phyloP scores from a whole-genome alignment of 805 yeast genomes.

The Debaryomyces maramus region DNA sequence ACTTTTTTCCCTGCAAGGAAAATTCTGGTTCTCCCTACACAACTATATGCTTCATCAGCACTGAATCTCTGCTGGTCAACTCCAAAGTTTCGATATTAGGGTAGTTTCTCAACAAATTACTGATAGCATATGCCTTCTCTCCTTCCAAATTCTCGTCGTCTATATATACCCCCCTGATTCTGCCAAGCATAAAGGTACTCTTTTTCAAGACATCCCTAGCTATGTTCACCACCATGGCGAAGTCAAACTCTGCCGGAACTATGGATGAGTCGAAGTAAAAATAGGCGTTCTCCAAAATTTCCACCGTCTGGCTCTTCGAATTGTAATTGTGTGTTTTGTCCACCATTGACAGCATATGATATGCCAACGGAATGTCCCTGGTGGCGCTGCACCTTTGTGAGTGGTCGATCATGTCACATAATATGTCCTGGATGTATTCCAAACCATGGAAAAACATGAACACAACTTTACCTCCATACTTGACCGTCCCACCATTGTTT shows the following conservation, averaged over 20 bases:
- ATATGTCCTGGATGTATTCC: constrained; percentile 29
- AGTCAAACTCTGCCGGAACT: constrained; percentile 18
- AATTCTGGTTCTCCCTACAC: background rate
- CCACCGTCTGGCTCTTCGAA: constrained; percentile 2
- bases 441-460: constrained; percentile 41
- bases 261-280: constrained; percentile 34
- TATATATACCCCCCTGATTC: constrained; percentile 31
- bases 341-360: constrained; percentile 1
- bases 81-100: constrained; percentile 33
- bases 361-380: constrained; percentile 5
- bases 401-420: constrained; percentile 32
- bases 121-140: constrained; percentile 30
- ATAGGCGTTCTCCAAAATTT: constrained; percentile 25
- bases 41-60: constrained; percentile 20
- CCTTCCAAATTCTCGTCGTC: constrained; percentile 32
- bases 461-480: constrained; percentile 26
- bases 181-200: constrained; percentile 30
- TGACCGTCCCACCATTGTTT: constrained; percentile 9
- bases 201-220: constrained; percentile 37
- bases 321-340: background rate
- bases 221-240: constrained; percentile 29
- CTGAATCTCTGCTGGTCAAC: constrained; percentile 20
- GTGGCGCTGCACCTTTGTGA: constrained; percentile 9
- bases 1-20: no score
- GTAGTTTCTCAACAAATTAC: constrained; percentile 28